Evolutionary conservation across 139 green algal species (phyloP).

Genomic region (Ettlia oleoabundans): DNA sequence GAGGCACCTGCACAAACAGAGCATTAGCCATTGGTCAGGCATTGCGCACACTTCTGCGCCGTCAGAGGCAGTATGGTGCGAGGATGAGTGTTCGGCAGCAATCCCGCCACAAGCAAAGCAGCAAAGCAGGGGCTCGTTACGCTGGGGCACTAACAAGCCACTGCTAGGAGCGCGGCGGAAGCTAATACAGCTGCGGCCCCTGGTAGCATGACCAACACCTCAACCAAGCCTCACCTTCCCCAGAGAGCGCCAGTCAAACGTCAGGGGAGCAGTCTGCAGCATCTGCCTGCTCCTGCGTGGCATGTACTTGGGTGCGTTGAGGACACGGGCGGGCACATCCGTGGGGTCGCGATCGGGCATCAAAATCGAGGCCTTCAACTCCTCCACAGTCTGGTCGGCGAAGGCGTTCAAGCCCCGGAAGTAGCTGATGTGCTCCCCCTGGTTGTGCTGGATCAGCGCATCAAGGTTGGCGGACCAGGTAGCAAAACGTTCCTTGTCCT

Average conservation of each 20-base stretch:
- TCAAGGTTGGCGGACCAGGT: background rate
- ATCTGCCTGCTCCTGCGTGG: background rate
- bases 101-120: too few relatives aligned
- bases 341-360: background rate
- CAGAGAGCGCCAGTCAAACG: background rate
- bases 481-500: background rate
- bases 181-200: too few relatives aligned
- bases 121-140: too few relatives aligned
- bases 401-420: background rate
- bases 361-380: background rate
- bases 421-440: background rate
- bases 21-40: background rate
- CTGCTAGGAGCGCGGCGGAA: too few relatives aligned
- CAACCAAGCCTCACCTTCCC: background rate
- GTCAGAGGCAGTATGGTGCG: too few relatives aligned
- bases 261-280: background rate
- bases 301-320: background rate
- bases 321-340: background rate
- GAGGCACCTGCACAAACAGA: conserved; percentile 5
- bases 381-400: background rate
- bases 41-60: too few relatives aligned
- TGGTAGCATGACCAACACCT: background rate
- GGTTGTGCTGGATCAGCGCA: background rate
- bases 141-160: too few relatives aligned
- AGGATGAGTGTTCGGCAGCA: too few relatives aligned